These are phyloP conservation scores for Dovyalis caffra DNA, from an alignment of 345 rosid species.

Conservation along the genomic window DNA sequence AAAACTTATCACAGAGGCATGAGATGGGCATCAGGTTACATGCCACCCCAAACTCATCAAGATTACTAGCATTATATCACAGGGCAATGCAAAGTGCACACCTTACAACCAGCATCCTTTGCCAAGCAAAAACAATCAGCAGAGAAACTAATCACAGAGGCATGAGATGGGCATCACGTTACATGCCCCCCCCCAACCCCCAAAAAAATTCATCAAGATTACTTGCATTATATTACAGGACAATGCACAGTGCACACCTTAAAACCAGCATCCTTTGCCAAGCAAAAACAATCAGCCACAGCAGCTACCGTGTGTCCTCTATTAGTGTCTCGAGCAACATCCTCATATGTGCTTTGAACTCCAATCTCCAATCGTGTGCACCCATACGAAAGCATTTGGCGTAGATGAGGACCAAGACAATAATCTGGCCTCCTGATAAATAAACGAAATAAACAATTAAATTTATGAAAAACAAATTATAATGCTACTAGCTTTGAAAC, in stretches of 20 bases:
- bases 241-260: slow-evolving; percentile 49
- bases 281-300: slow-evolving; percentile 95
- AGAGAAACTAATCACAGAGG: background rate
- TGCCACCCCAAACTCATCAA: background rate
- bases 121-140: slow-evolving; percentile 99
- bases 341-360: slow-evolving; percentile 99
- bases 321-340: slow-evolving; percentile 96
- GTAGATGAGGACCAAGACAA: slow-evolving; percentile 96
- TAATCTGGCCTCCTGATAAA: slow-evolving; percentile 89
- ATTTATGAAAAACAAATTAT: background rate
- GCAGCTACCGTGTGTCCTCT: slow-evolving; percentile 99
- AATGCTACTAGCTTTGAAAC: background rate
- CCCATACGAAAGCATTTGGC: slow-evolving; percentile 95
- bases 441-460: background rate
- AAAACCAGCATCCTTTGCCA: slow-evolving; percentile 99
- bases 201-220: background rate
- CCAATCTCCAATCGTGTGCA: slow-evolving; percentile 98
- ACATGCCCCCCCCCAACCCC: background rate
- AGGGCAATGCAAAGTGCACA: slow-evolving; percentile 19
- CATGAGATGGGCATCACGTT: background rate
- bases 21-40: background rate
- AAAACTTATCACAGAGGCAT: background rate
- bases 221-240: background rate
- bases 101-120: slow-evolving; percentile 99
- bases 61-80: background rate